phyloP scores from a whole-genome alignment of 2,329 filamentous ascomycete genomes.

The Sporothrix phasma region DNA sequence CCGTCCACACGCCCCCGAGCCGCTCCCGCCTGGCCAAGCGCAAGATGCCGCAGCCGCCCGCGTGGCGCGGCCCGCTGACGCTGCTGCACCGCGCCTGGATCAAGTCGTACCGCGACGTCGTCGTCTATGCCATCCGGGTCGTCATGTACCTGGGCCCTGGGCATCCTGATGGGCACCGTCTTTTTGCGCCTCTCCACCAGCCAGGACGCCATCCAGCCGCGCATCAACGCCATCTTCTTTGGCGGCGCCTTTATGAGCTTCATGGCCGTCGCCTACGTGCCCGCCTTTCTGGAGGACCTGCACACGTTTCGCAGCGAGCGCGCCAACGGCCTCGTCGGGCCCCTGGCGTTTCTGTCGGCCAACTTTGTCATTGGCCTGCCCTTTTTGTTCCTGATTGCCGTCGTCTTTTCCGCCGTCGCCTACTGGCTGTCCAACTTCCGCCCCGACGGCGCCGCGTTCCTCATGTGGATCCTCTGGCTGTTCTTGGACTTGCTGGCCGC shows the following conservation, averaged over 20 bases:
- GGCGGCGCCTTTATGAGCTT: slow-evolving; percentile 68
- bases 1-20: slow-evolving; percentile 19
- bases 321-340: slow-evolving; percentile 70
- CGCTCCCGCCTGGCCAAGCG: slow-evolving; percentile 20
- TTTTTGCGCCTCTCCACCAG: slow-evolving; percentile 62
- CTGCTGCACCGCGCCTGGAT: slow-evolving; percentile 71
- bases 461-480: slow-evolving; percentile 72
- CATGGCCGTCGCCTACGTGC: slow-evolving; percentile 78
- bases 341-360: slow-evolving; percentile 60
- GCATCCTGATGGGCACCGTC: slow-evolving; percentile 81
- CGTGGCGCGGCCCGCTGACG: slow-evolving; percentile 45
- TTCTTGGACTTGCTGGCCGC: slow-evolving; percentile 77
- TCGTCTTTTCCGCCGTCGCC: slow-evolving; percentile 63
- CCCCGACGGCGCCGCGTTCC: slow-evolving; percentile 55
- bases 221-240: slow-evolving; percentile 71
- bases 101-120: slow-evolving; percentile 74
- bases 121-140: slow-evolving; percentile 73
- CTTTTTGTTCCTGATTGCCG: slow-evolving; percentile 66
- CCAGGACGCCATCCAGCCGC: slow-evolving; percentile 67
- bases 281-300: slow-evolving; percentile 71
- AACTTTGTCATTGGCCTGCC: slow-evolving; percentile 79
- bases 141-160: slow-evolving; percentile 59
- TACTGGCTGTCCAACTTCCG: slow-evolving; percentile 77
- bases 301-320: slow-evolving; percentile 66
- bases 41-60: slow-evolving; percentile 30